Evolutionary conservation across 495 filamentous ascomycete genomes (phyloP), one percentile per base, ranked within the genome.

Genomic region (Tuber calosporum): DNA sequence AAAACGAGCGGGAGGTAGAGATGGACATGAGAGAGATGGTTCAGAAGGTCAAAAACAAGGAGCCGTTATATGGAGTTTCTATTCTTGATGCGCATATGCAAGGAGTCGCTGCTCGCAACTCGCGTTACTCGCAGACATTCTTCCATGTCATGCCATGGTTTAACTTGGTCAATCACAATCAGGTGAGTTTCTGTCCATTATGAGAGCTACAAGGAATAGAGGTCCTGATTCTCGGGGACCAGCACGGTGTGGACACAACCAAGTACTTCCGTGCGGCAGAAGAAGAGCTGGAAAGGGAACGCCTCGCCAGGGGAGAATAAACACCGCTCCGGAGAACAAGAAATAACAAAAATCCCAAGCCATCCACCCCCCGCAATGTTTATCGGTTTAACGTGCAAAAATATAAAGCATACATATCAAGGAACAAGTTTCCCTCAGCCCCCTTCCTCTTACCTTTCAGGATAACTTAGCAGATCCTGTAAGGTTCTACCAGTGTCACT

Each of bases 11-110:
- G 72, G 95, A 99, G 81, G 85, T 94, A 40, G 92, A 97, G 58
- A 91, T 94, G 89, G 95, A 99, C 82, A 99, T 97, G 93, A 88
- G 87, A 72, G 95, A 99, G 86, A 99, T 99, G 95, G 93, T 97
- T 6, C 87, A 89, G 81, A 93, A 92, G 82, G 93, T 97, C 79
- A 98, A 98, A 86, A 88, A 85, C 68, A 94, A 93, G 68, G 87
- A 96, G 83, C 89, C 96, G 30, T 84, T 98, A n/a, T 99, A 99
- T 82, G 95, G 95, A 73, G 87, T 85, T 71, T 93, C 90, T 72
- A 84, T 83, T 36, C 82, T 97, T 72, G 90, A 91, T 37, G 87
- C 92, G 73, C 90, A 97, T 83, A 89, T 97, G 85, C 95, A 99
- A 84, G 96, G 95, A 69, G 91, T 97, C 36, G 94, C 96, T 67